Evolutionary conservation across 2,329 filamentous ascomycete genomes (phyloP), one percentile per base, ranked within the genome.

Genomic region (Penicillium rolfsii): DNA sequence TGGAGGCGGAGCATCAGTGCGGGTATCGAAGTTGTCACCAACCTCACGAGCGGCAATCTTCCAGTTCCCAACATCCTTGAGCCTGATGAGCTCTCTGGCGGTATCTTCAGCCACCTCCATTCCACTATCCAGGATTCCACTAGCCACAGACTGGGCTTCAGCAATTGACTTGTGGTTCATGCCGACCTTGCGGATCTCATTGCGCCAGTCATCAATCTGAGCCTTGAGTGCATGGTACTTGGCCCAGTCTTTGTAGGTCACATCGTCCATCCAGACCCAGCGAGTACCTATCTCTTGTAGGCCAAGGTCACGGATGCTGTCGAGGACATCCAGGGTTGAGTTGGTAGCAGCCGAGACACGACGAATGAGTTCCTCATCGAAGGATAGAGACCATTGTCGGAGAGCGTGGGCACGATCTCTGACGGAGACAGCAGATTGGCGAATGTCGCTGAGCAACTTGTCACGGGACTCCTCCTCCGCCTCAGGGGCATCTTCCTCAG

Each of bases 241-340:
- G 61, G 89, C 87, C 95, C 95, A 99, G 75, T 99, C 93, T 76
- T 96, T 93, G 82, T 99, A 97, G 1, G 94, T 96, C 63, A 99
- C 86, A 35, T 92, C 92, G 60, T 98, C 93, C 80, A 93, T 95
- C 89, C 91, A 96, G 12, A 94, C 93, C 93, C 95, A 99, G 61
- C 80, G 84, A 87, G 96, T 94, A 59, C 93, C 93, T 57, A 97
- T 92, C 74, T 96, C 91, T 74, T 96, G 91, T 36, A 97, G 83
- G 5, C 93, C 91, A 38, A 97, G 83, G 69, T 93, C 90, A 45
- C 91, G 87, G 62, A 95, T 93, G 71, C 87, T 86, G 65, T 94
- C 90, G 35, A 97, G 85, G 16, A 96, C 91, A 71, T 89, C 85
- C 57, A 97, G 87, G 49, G 94, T 94, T 43, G 89, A 89, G 68